These are phyloP conservation scores for Fusarium sp. DNA, from an alignment of 2,329 filamentous ascomycete species.

Conservation along the genomic window DNA sequence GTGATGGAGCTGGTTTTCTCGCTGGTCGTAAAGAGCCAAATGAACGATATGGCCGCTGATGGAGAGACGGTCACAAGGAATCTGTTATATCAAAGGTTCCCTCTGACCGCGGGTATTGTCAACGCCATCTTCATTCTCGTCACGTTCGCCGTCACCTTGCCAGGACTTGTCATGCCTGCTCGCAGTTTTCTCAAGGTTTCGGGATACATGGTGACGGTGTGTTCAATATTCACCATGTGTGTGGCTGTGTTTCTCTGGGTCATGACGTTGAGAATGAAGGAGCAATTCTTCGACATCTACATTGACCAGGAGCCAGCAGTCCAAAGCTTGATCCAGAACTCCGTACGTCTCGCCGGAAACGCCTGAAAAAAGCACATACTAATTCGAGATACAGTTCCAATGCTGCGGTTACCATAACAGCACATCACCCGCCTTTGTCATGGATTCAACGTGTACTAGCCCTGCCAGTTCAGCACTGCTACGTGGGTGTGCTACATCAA, in stretches of 20 bases:
- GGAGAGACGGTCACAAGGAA: constrained; percentile 64
- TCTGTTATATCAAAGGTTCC: constrained; percentile 65
- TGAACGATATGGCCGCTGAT: constrained; percentile 56
- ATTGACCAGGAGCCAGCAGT: constrained; percentile 64
- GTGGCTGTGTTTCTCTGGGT: constrained; percentile 79
- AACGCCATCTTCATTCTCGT: constrained; percentile 79
- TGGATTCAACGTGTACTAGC: constrained; percentile 75
- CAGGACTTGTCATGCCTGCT: constrained; percentile 75
- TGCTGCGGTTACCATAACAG: constrained; percentile 86
- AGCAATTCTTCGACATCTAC: constrained; percentile 72
- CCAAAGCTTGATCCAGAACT: constrained; percentile 77
- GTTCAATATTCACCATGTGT: constrained; percentile 72
- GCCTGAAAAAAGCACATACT: not conserved
- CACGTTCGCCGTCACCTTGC: constrained; percentile 76
- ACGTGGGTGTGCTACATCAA: constrained; percentile 75
- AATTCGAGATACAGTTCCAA: constrained; percentile 66
- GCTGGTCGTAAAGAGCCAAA: constrained; percentile 62
- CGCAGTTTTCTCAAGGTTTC: constrained; percentile 78
- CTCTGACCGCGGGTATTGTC: constrained; percentile 74
- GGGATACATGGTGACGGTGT: constrained; percentile 72
- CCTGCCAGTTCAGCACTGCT: constrained; percentile 77
- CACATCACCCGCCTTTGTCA: constrained; percentile 77
- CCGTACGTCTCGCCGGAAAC: constrained; percentile 60
- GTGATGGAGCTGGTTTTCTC: constrained; percentile 67
- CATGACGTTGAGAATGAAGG: constrained; percentile 75